phyloP scores from a whole-genome alignment of 2,329 filamentous ascomycete species.

The Xylaria sp. region DNA sequence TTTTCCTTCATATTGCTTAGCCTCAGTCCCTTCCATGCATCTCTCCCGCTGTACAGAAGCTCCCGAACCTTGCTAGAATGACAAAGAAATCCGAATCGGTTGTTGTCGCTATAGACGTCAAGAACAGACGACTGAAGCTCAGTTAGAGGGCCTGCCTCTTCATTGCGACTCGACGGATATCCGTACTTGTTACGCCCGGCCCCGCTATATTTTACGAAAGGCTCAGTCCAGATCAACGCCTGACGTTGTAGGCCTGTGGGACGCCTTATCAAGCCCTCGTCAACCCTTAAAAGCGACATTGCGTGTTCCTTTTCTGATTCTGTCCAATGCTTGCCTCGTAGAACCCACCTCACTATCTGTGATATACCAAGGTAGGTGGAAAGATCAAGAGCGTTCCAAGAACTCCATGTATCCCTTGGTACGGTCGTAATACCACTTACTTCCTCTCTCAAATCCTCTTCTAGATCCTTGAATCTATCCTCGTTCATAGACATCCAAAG shows the following conservation, averaged over 20 bases:
- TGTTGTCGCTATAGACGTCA: background rate
- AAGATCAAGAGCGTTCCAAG: background rate
- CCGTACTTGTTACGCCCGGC: background rate
- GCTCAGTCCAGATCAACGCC: background rate
- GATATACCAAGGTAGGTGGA: background rate
- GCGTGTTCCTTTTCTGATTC: background rate
- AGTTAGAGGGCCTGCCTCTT: background rate
- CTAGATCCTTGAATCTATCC: no score
- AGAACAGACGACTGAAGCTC: background rate
- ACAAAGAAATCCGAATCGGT: background rate
- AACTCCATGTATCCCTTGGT: no score
- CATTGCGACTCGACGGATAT: background rate
- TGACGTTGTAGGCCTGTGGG: no score
- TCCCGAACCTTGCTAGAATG: constrained; percentile 4
- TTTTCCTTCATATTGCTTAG: background rate
- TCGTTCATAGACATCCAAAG: no score
- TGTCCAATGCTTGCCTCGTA: background rate
- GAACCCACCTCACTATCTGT: background rate
- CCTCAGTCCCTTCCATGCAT: background rate
- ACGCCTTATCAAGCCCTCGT: background rate
- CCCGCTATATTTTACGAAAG: background rate
- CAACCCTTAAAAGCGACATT: background rate
- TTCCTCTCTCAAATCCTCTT: no score
- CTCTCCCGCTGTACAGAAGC: background rate
- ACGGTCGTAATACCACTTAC: no score